These are phyloP conservation scores for Penicillium daleae DNA, from an alignment of 495 filamentous ascomycete genomes.

Conservation along the genomic window DNA sequence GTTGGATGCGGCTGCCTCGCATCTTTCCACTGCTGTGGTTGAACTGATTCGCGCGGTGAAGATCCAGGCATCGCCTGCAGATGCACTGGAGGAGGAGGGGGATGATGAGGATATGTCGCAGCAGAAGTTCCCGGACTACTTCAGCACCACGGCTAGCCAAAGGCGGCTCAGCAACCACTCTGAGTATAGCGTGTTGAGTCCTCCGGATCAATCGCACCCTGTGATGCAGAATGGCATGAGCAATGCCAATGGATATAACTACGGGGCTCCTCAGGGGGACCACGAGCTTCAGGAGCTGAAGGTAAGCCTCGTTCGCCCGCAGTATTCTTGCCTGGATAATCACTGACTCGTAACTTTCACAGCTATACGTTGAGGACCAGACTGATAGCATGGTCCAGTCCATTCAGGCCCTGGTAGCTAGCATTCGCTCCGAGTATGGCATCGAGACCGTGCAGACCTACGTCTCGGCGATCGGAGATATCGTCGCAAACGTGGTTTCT, in stretches of 20 bases:
- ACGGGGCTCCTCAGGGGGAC: slow-evolving; percentile 47
- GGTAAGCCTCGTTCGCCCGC: slow-evolving; percentile 35
- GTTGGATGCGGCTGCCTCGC: slow-evolving; percentile 92
- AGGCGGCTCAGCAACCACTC: slow-evolving; percentile 54
- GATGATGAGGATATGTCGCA: slow-evolving; percentile 54
- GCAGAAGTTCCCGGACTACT: slow-evolving; percentile 53
- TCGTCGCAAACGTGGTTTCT: slow-evolving; percentile 70
- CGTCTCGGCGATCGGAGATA: slow-evolving; percentile 68
- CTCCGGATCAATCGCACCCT: slow-evolving; percentile 42
- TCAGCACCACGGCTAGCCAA: slow-evolving; percentile 50
- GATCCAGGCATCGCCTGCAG: slow-evolving; percentile 72
- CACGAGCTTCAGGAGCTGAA: slow-evolving; percentile 75
- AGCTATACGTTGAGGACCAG: slow-evolving; percentile 85
- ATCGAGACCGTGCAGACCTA: slow-evolving; percentile 70
- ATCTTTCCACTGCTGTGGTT: slow-evolving; percentile 82
- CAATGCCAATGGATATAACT: slow-evolving; percentile 34
- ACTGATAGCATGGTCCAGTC: slow-evolving; percentile 78
- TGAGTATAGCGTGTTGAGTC: slow-evolving; percentile 57
- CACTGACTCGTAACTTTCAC: not conserved
- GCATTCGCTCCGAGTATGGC: slow-evolving; percentile 71
- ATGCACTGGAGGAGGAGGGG: slow-evolving; percentile 78
- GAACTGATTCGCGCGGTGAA: slow-evolving; percentile 84
- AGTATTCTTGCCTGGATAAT: not conserved
- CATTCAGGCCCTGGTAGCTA: slow-evolving; percentile 79
- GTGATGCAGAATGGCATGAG: slow-evolving; percentile 36